Conservation (phyloP, 176 grass and related monocot genomes). For the Rhynchospora breviuscula region DNA sequence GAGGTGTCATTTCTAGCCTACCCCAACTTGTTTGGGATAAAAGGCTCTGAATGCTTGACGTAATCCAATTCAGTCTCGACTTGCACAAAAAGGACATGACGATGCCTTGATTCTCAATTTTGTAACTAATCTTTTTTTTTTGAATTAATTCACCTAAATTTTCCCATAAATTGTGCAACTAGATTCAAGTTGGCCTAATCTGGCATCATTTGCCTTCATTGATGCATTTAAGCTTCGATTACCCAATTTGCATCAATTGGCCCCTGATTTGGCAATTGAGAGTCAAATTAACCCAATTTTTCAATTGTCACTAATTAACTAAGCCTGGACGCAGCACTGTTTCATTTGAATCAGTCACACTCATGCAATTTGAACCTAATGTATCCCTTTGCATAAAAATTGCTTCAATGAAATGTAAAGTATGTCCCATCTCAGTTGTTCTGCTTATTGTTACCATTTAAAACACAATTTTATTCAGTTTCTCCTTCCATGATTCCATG, state of each 20-base stretch:
- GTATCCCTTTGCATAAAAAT: background rate
- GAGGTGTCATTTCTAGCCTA: no score
- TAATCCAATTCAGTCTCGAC: background rate
- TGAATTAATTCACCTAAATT: background rate
- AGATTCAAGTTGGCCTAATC: background rate
- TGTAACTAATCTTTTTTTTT: background rate
- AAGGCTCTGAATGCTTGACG: background rate
- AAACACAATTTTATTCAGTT: background rate
- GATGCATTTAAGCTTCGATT: background rate
- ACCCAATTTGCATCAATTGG: background rate
- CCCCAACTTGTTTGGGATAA: no score
- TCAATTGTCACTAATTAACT: background rate
- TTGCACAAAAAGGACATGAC: background rate
- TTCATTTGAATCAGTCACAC: background rate
- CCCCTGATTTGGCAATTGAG: background rate
- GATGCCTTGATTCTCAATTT: background rate
- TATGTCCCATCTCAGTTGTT: background rate
- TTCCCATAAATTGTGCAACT: background rate
- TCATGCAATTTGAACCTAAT: background rate
- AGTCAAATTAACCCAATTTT: background rate
- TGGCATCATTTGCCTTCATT: background rate
- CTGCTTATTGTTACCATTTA: background rate
- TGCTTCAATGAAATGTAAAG: background rate
- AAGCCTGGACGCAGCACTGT: background rate
- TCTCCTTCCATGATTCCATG: conserved; percentile 5